Conservation (phyloP, 2,329 filamentous ascomycete genomes). For the Beauveria medogensis region DNA sequence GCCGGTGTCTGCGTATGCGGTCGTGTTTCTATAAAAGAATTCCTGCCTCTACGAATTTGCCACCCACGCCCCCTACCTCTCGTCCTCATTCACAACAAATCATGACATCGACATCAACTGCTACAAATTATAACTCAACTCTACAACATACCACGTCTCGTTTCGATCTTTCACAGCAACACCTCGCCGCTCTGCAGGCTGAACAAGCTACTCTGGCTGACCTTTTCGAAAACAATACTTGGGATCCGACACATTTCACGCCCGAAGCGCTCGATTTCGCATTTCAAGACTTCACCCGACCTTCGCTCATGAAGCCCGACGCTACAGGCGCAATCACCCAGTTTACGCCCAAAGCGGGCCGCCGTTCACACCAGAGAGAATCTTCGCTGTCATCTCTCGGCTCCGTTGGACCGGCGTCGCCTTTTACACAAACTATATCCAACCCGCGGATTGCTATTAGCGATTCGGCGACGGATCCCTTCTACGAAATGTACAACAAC, state of each 20-base stretch:
- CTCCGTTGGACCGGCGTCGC: slow-evolving; percentile 52
- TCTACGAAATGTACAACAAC: slow-evolving; percentile 33
- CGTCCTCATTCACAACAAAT: slow-evolving; percentile 4
- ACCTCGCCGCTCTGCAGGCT: not conserved
- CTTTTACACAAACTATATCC: slow-evolving; percentile 45
- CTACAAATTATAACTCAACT: not conserved
- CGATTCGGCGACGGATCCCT: slow-evolving; percentile 39
- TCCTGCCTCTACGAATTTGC: slow-evolving; percentile 3
- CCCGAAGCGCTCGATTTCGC: slow-evolving; percentile 4
- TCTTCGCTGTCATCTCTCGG: slow-evolving; percentile 54
- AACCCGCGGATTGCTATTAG: slow-evolving; percentile 51
- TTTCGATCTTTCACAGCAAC: not conserved
- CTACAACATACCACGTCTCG: not conserved
- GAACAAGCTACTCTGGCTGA: not conserved
- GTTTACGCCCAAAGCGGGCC: slow-evolving; percentile 29
- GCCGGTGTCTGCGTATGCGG: slow-evolving; percentile 3
- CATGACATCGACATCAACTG: slow-evolving; percentile 3
- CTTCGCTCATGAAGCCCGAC: slow-evolving; percentile 34
- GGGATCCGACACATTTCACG: not conserved
- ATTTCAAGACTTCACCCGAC: slow-evolving; percentile 1
- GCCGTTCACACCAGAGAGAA: slow-evolving; percentile 47
- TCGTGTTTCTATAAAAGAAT: slow-evolving; percentile 4
- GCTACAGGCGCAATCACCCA: slow-evolving; percentile 31
- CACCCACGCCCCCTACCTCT: slow-evolving; percentile 10
- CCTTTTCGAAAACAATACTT: slow-evolving; percentile 1